These are phyloP conservation scores for Saccharum hybrid DNA, from an alignment of 202 grass and related monocot species.

Conservation along the genomic window DNA sequence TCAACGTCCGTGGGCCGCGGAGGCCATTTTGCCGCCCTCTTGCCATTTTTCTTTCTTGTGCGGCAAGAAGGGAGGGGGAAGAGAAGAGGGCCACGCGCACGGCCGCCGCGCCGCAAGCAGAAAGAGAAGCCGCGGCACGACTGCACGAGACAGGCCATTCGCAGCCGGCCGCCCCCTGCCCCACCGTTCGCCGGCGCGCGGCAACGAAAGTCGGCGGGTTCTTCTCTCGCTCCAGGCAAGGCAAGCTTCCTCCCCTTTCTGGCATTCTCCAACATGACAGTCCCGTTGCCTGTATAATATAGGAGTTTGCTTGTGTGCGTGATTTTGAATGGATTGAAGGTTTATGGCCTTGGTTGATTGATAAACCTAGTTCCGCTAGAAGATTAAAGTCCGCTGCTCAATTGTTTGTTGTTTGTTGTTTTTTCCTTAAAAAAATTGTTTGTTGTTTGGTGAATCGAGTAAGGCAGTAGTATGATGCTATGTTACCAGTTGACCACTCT, in stretches of 20 bases:
- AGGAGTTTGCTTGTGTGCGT: neutral
- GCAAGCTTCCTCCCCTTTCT: neutral
- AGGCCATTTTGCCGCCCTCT: neutral
- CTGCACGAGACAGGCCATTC: neutral
- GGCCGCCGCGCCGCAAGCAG: conserved; percentile 28
- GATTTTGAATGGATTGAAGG: neutral
- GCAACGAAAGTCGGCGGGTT: neutral
- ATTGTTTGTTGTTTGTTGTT: neutral
- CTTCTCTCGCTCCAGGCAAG: neutral
- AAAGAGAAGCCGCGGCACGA: conserved; percentile 3
- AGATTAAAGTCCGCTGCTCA: neutral
- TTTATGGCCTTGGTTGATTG: neutral
- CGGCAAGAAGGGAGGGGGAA: conserved; percentile 9
- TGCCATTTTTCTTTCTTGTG: conserved; percentile 39
- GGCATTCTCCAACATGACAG: neutral
- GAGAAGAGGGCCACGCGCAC: neutral
- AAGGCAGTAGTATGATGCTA: too few relatives aligned
- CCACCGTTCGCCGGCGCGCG: too few relatives aligned
- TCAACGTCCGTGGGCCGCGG: neutral
- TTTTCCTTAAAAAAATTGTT: neutral
- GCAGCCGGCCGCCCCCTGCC: neutral
- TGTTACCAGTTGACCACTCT: neutral
- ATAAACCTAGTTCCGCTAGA: neutral
- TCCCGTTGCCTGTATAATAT: neutral
- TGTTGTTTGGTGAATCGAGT: neutral